phyloP scores from a whole-genome alignment of 2,329 filamentous ascomycete species.

The Exophiala phaeomuriformis region DNA sequence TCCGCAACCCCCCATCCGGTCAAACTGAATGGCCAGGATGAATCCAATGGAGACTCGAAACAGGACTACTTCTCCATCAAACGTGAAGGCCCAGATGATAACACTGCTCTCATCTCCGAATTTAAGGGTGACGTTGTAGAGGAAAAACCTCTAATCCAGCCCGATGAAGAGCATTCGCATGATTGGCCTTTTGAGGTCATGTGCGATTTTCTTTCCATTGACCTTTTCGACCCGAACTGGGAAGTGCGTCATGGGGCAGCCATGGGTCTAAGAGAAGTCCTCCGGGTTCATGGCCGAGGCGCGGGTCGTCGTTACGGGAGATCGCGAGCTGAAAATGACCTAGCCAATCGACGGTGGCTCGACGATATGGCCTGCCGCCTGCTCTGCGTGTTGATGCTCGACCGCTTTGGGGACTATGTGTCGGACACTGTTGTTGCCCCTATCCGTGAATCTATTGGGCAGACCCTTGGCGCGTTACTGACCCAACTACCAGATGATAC shows the following conservation, averaged over 20 bases:
- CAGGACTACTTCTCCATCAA: slow-evolving; percentile 89
- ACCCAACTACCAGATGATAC: slow-evolving; percentile 72
- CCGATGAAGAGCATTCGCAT: slow-evolving; percentile 66
- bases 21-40: slow-evolving; percentile 53
- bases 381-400: slow-evolving; percentile 92
- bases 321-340: slow-evolving; percentile 65
- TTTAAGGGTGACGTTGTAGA: slow-evolving; percentile 79
- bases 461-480: slow-evolving; percentile 81
- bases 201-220: slow-evolving; percentile 87
- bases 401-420: slow-evolving; percentile 95
- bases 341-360: slow-evolving; percentile 75
- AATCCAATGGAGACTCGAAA: slow-evolving; percentile 55
- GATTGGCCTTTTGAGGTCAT: slow-evolving; percentile 94
- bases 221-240: slow-evolving; percentile 90
- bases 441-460: slow-evolving; percentile 89
- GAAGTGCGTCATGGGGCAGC: slow-evolving; percentile 93
- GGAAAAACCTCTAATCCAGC: slow-evolving; percentile 79
- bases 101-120: slow-evolving; percentile 85
- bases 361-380: slow-evolving; percentile 92
- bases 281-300: slow-evolving; percentile 83
- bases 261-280: slow-evolving; percentile 85
- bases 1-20: slow-evolving; percentile 49
- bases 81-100: slow-evolving; percentile 71
- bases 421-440: slow-evolving; percentile 95
- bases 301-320: slow-evolving; percentile 72